Conservation (phyloP, 2,329 filamentous ascomycete species). For the Zasmidium angulare region DNA sequence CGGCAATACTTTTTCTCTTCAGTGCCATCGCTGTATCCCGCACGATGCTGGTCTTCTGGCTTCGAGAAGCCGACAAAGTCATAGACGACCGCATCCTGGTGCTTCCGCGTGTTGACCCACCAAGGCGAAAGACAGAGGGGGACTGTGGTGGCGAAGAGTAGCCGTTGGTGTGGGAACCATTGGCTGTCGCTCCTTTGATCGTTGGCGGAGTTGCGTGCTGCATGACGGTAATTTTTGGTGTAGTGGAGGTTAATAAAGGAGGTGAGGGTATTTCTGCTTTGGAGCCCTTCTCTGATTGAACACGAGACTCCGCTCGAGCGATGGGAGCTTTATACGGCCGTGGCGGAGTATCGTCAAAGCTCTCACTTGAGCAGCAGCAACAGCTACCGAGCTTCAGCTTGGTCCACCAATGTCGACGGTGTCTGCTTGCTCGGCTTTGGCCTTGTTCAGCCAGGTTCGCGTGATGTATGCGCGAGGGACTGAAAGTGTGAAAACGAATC, state of each 20-base stretch:
- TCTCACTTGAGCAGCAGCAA: background rate
- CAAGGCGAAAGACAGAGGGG: slow-evolving; percentile 9
- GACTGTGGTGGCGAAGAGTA: slow-evolving; percentile 18
- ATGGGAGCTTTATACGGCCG: background rate
- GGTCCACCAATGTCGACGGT: background rate
- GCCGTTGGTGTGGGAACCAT: slow-evolving; percentile 11
- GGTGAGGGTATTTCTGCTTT: background rate
- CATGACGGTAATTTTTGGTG: background rate
- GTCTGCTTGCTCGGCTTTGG: background rate
- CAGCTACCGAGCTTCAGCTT: background rate
- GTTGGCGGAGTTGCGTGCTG: slow-evolving; percentile 1
- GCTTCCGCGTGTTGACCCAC: slow-evolving; percentile 13
- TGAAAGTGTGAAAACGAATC: background rate
- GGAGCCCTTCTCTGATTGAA: background rate
- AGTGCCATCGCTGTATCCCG: slow-evolving; percentile 36
- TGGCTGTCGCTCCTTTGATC: slow-evolving; percentile 4
- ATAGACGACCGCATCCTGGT: slow-evolving; percentile 6
- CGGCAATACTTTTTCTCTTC: slow-evolving; percentile 37
- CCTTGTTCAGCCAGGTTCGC: background rate
- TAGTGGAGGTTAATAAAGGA: slow-evolving; percentile 4
- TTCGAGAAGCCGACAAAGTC: slow-evolving; percentile 3
- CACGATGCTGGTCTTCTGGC: slow-evolving; percentile 36
- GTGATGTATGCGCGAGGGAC: background rate
- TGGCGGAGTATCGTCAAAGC: background rate
- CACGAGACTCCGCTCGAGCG: background rate